Conservation (phyloP, 2,329 filamentous ascomycete species). For the Lojkania enalia region DNA sequence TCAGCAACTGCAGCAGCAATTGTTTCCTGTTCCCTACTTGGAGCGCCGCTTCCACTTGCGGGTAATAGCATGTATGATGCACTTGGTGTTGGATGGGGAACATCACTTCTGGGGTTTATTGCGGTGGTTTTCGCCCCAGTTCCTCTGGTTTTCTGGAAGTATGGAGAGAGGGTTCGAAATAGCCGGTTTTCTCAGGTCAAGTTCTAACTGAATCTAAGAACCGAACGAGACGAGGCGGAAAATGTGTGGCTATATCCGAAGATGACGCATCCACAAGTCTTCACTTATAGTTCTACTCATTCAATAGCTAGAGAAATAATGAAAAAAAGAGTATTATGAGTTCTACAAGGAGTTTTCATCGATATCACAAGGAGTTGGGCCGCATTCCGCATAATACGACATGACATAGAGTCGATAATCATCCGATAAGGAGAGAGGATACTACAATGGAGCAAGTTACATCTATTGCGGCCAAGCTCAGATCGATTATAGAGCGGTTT, state of each 20-base stretch:
- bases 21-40: conserved; percentile 30
- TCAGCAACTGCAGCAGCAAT: conserved; percentile 37
- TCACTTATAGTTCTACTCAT: no score
- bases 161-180: conserved; percentile 10
- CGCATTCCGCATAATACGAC: no score
- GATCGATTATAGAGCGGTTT: no score
- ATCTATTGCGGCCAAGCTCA: no score
- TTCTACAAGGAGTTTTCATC: background rate
- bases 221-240: background rate
- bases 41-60: conserved; percentile 36
- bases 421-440: no score
- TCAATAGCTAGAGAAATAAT: no score
- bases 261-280: no score
- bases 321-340: no score
- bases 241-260: no score
- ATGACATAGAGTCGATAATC: no score
- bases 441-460: no score
- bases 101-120: conserved; percentile 26
- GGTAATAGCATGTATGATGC: conserved; percentile 30
- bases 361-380: no score
- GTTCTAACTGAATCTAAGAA: background rate
- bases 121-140: conserved; percentile 20
- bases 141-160: conserved; percentile 16
- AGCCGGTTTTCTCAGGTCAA: background rate
- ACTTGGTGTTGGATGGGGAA: conserved; percentile 33